Conservation (phyloP, 345 rosid species). For the Populus tremula region DNA sequence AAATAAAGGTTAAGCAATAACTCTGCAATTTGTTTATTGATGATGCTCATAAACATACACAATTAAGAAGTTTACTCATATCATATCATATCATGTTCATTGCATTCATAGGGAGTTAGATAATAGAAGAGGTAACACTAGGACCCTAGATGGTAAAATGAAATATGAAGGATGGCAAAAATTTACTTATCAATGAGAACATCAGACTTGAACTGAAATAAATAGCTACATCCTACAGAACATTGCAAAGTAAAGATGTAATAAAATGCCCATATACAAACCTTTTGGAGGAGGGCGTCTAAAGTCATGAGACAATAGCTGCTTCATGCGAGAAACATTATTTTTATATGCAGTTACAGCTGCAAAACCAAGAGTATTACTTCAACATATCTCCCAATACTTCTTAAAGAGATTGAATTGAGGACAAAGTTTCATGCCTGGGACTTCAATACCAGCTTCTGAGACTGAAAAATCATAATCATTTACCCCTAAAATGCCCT, state of each 20-base stretch:
- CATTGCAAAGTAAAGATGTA: neutral
- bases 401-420: neutral
- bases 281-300: constrained; percentile 96
- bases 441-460: constrained; percentile 91
- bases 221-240: neutral
- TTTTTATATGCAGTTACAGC: constrained; percentile 96
- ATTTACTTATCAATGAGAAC: neutral
- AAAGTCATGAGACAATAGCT: constrained; percentile 75
- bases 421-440: constrained; percentile 48
- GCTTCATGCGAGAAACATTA: constrained; percentile 93
- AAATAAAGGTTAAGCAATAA: neutral
- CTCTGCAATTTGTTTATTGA: neutral
- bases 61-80: neutral
- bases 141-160: neutral
- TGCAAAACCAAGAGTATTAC: constrained; percentile 36
- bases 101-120: neutral
- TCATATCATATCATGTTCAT: neutral
- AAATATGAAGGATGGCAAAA: neutral
- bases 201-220: neutral
- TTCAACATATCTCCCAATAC: constrained; percentile 3
- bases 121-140: neutral
- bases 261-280: constrained; percentile 19
- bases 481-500: neutral
- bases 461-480: constrained; percentile 1
- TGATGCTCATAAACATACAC: neutral